Evolutionary conservation across 1,139 yeast species (phyloP).

Genomic region (Scheffersomyces titani): DNA sequence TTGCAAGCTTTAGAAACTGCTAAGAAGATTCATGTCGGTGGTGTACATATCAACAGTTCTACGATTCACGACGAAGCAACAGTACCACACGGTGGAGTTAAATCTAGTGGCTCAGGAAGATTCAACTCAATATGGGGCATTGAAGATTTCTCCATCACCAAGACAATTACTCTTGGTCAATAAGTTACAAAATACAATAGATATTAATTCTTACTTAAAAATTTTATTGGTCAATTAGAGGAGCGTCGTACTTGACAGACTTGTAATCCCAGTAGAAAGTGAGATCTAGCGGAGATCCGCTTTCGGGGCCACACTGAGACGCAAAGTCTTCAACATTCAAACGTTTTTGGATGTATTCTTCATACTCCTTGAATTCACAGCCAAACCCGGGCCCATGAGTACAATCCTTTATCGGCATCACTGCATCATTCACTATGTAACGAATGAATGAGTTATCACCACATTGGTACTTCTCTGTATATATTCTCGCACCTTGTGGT

Average conservation of each 20-base stretch:
- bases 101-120: slow-evolving; percentile 52
- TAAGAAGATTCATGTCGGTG: slow-evolving; percentile 41
- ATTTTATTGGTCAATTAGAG: neutral
- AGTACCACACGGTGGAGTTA: slow-evolving; percentile 59
- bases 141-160: slow-evolving; percentile 41
- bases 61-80: slow-evolving; percentile 53
- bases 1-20: slow-evolving; percentile 41
- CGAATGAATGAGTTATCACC: slow-evolving; percentile 42
- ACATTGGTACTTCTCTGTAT: slow-evolving; percentile 48
- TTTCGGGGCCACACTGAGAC: slow-evolving; percentile 27
- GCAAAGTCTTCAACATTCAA: slow-evolving; percentile 26
- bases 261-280: neutral
- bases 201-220: neutral
- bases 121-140: slow-evolving; percentile 56
- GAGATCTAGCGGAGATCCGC: slow-evolving; percentile 3
- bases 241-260: neutral
- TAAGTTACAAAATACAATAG: neutral
- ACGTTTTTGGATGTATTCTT: slow-evolving; percentile 29
- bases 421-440: slow-evolving; percentile 54
- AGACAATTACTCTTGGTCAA: slow-evolving; percentile 33
- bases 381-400: slow-evolving; percentile 56
- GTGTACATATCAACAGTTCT: slow-evolving; percentile 52
- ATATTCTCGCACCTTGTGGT: slow-evolving; percentile 56
- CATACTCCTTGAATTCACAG: slow-evolving; percentile 47
- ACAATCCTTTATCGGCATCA: slow-evolving; percentile 53